These are phyloP conservation scores for Rhodotorula sphaerocarpa DNA, from an alignment of 768 basidiomycete species.

Conservation along the genomic window DNA sequence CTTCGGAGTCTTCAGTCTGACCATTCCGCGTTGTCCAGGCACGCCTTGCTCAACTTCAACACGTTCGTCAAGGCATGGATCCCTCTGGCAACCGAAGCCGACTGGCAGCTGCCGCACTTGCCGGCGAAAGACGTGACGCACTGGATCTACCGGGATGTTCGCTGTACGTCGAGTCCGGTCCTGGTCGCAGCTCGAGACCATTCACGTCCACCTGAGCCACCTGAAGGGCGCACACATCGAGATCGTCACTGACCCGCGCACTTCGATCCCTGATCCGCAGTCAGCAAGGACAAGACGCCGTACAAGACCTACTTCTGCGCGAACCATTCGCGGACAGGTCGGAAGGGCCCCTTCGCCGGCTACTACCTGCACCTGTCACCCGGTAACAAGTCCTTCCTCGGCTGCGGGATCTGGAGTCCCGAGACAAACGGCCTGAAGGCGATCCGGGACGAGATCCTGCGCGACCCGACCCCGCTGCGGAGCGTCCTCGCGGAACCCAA, in stretches of 20 bases:
- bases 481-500: constrained; percentile 57
- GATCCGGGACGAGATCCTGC: constrained; percentile 52
- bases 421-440: constrained; percentile 64
- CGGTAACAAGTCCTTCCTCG: constrained; percentile 49
- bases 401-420: constrained; percentile 50
- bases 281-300: constrained; percentile 54
- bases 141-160: constrained; percentile 82
- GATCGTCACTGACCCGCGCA: background rate
- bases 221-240: no score
- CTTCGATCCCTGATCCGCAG: background rate
- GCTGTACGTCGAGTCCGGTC: constrained; percentile 63
- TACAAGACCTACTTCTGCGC: constrained; percentile 79
- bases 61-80: constrained; percentile 69
- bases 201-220: no score
- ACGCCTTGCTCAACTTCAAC: constrained; percentile 60
- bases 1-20: no score
- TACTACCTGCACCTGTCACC: constrained; percentile 38
- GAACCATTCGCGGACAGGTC: constrained; percentile 76
- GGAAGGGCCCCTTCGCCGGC: constrained; percentile 79
- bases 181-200: constrained; percentile 48
- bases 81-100: constrained; percentile 59
- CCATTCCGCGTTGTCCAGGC: constrained; percentile 62
- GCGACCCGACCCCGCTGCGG: constrained; percentile 26
- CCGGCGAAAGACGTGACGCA: constrained; percentile 88
- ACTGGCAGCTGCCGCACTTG: constrained; percentile 73